A percentile compares a stretch with the other conserved stretches of the same genome.
Evolutionary conservation across 441 rosid genomes (phyloP).

Genomic region (Kokia cookei): DNA sequence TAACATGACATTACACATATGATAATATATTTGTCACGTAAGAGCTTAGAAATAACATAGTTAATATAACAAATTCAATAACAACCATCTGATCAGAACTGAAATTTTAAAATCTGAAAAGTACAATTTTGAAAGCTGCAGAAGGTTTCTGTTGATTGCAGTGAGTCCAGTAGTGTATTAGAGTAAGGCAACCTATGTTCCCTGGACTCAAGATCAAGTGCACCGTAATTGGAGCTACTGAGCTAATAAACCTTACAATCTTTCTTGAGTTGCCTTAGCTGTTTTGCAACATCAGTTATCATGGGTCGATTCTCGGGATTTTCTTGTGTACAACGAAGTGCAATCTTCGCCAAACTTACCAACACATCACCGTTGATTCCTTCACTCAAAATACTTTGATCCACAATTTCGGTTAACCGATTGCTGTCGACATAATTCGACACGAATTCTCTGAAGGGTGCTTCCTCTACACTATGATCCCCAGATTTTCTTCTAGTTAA

Average conservation of each 20-base stretch:
- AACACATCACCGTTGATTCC: neutral
- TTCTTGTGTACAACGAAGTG: neutral
- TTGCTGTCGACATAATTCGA: neutral
- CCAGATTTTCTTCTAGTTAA: conserved; percentile 16
- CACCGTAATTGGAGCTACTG: neutral
- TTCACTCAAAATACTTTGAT: neutral
- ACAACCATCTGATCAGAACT: too few relatives aligned
- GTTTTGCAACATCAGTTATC: conserved; percentile 6
- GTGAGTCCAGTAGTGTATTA: too few relatives aligned
- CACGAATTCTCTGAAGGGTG: neutral
- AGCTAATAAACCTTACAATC: neutral
- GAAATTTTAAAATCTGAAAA: too few relatives aligned
- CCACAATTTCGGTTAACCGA: neutral
- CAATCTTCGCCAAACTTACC: neutral
- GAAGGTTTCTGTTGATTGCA: too few relatives aligned
- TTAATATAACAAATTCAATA: too few relatives aligned
- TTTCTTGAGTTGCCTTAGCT: neutral
- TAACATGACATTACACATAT: too few relatives aligned
- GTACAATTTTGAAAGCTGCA: too few relatives aligned
- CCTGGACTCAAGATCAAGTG: too few relatives aligned
- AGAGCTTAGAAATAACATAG: too few relatives aligned
- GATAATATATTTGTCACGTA: too few relatives aligned
- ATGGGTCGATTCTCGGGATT: neutral
- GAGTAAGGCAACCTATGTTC: too few relatives aligned
- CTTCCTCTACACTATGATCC: neutral